Base-by-base conservation (phyloP, 305 asterid genomes). In the Andrographis paniculata region DNA sequence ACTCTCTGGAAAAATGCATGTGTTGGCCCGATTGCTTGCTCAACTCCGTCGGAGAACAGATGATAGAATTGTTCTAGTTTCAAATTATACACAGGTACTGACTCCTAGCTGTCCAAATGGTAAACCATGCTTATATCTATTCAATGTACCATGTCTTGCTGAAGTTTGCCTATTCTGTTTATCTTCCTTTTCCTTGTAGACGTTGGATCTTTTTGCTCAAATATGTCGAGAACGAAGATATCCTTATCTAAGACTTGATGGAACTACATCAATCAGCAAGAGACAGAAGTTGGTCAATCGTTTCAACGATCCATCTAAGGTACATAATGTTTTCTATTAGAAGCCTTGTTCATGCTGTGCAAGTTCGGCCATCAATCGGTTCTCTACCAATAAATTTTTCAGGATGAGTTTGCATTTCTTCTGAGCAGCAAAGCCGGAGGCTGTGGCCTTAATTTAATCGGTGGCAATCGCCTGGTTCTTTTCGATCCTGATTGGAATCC, bases 401-500 rank as follows among this genome's bases (percentile, higher is more conserved):
- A 91, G 96, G 99, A 87, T 53, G 96, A 83, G 75, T 91, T 87
- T 73, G 99, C 81, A 42, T 91, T 91, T 78, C 95, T 91, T 37
- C 64, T 91, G 72, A 91, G 99, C 58, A 87, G 99, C 82, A 91
- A 91, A 80, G 99, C 99, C 48, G 99, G 99, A 38, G 99, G 96
- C 41, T 91, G 96, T 56, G 99, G 99, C 59, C 95, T 91, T 60
- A 91, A 91, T 72, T 75, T 91, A 75, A 77, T 91, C 57, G 99
- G 99, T 60, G 99, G 95, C 55, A 91, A 87, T 61, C 76, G 99
- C 44, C 65, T 91, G 56, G 89, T 91, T 61, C 82, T 91, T 65
- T 91, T 91, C 52, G 99, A 87, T 72, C 99, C 99, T 65, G 99
- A 87, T 64, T 91, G 99, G 99, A 91, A 91, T 74, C 99, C 99